Percentiles rank a stretch among this genome's conserved stretches.
Conservation (phyloP, 179 eudicot genomes). For the Beta lomatogona region DNA sequence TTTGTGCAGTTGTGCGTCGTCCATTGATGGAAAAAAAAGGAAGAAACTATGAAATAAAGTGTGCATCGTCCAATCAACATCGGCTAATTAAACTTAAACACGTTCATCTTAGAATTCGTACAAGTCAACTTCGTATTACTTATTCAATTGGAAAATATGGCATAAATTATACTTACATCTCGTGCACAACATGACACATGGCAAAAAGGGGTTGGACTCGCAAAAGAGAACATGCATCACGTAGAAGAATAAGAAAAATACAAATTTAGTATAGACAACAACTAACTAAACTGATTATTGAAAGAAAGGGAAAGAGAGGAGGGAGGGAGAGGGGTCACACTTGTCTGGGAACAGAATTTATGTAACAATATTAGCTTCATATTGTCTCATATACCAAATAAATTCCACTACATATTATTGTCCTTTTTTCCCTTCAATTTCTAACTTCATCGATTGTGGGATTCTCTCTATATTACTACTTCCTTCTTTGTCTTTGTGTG, state of each 20-base stretch:
- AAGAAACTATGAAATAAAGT: neutral
- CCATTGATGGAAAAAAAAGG: too few species aligned
- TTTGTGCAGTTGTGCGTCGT: too few species aligned
- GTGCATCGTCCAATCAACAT: neutral
- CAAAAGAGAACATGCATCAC: constrained; percentile 7
- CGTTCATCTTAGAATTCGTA: neutral
- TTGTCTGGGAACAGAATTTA: neutral
- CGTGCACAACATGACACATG: neutral
- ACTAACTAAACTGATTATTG: constrained; percentile 9
- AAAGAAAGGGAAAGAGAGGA: neutral
- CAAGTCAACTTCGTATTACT: neutral
- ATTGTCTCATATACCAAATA: neutral
- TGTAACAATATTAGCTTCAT: neutral
- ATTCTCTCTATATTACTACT: neutral
- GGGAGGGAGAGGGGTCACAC: too few species aligned
- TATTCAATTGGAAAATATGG: neutral
- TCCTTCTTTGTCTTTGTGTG: neutral
- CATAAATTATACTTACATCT: neutral
- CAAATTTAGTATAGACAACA: constrained; percentile 7
- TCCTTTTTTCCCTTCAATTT: neutral
- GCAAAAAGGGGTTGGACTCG: neutral
- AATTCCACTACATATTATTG: neutral
- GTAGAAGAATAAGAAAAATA: neutral
- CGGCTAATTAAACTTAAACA: neutral
- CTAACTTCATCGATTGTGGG: constrained; percentile 4